Evolutionary conservation across 164 flowering plant species (phyloP).

Genomic region (Umbilicus rupestris): DNA sequence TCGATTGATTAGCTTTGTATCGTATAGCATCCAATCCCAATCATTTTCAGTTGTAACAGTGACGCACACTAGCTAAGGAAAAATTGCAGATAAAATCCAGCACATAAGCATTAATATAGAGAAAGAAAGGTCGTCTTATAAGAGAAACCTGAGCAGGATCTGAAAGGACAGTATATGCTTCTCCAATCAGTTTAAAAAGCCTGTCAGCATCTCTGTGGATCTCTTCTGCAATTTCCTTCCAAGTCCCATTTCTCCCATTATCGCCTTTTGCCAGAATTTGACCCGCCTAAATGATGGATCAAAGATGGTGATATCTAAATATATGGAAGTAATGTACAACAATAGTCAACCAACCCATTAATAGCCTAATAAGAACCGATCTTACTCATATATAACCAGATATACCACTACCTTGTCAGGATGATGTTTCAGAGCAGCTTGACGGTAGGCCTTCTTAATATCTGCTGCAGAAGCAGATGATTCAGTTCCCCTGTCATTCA

Average conservation of each 20-base stretch:
- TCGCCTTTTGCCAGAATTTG: conserved; percentile 69
- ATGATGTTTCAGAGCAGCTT: conserved; percentile 88
- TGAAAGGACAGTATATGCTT: conserved; percentile 87
- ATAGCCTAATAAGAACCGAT: background rate
- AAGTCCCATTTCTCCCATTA: conserved; percentile 55
- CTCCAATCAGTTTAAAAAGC: conserved; percentile 93
- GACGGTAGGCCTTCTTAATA: conserved; percentile 71
- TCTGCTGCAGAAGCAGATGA: conserved; percentile 44
- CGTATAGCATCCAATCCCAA: too few species aligned
- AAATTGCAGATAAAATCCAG: background rate
- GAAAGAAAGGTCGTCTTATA: background rate
- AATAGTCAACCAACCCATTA: background rate
- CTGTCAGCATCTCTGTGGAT: conserved; percentile 79
- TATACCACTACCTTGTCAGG: conserved; percentile 95
- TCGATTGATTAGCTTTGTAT: too few species aligned
- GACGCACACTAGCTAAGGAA: too few species aligned
- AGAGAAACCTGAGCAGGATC: conserved; percentile 63
- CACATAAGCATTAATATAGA: background rate
- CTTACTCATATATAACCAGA: background rate
- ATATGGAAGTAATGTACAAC: background rate
- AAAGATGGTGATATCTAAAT: background rate
- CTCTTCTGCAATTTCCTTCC: conserved; percentile 72
- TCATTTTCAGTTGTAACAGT: too few species aligned
- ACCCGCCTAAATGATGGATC: conserved; percentile 42
- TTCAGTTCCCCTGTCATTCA: conserved; percentile 63